A percentile compares a stretch with the other conserved stretches of the same genome.
Evolutionary conservation across 345 rosid species (phyloP).

Genomic region (Acer campestre): DNA sequence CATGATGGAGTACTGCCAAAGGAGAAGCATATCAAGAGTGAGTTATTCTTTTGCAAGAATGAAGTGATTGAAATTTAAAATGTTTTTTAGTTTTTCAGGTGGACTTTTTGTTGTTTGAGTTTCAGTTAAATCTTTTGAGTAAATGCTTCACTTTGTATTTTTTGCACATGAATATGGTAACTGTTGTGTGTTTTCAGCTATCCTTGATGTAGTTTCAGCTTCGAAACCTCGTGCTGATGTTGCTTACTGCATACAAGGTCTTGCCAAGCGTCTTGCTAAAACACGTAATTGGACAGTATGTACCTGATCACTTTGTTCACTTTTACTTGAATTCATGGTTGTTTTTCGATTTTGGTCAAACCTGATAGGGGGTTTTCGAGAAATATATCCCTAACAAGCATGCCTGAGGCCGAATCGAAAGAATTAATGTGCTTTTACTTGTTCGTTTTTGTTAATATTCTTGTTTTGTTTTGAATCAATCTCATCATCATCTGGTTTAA

Average conservation of each 20-base stretch:
- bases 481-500: not conserved
- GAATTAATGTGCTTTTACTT: too few species aligned
- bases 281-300: conserved; percentile 46
- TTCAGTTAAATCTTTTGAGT: not conserved
- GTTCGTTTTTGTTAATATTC: not conserved
- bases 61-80: not conserved
- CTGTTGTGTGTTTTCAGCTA: conserved; percentile 25
- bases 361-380: too few species aligned
- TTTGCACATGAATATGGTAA: not conserved
- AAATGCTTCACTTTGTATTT: not conserved
- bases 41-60: conserved; percentile 11
- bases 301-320: conserved; percentile 2
- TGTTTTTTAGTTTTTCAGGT: not conserved
- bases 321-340: not conserved
- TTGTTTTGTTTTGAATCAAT: not conserved
- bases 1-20: conserved; percentile 37
- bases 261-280: conserved; percentile 40
- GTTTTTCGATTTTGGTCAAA: too few species aligned
- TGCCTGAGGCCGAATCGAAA: too few species aligned
- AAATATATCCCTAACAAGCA: too few species aligned
- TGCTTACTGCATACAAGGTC: conserved; percentile 33
- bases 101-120: not conserved
- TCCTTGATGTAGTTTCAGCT: conserved; percentile 31
- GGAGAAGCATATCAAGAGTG: conserved; percentile 44
- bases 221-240: conserved; percentile 32